Conservation (phyloP, 192 early-diverging fungal species). For the Allomyces javanicus region DNA sequence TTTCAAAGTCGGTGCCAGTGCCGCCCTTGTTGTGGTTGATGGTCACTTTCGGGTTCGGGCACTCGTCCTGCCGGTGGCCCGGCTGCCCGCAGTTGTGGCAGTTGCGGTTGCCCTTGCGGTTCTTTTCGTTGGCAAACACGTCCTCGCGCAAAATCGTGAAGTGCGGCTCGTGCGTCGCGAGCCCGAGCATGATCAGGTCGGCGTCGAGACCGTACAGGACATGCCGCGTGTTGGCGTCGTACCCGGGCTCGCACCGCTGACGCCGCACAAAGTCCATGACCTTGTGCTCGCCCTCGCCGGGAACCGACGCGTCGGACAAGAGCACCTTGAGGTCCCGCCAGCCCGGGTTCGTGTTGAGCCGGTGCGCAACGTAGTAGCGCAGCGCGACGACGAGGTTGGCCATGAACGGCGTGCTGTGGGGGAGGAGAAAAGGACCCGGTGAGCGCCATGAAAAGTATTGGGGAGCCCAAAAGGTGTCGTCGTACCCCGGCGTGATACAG, state of each 20-base stretch:
- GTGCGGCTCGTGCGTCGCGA: constrained; percentile 91
- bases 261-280: constrained; percentile 98
- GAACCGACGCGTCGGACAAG: constrained; percentile 81
- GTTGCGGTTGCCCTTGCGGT: constrained; percentile 7
- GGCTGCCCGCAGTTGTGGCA: constrained; percentile 33
- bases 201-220: constrained; percentile 96
- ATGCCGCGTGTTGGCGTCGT: constrained; percentile 75
- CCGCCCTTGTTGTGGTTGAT: constrained; percentile 5
- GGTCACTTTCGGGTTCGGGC: constrained; percentile 10
- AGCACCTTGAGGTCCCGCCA: constrained; percentile 84
- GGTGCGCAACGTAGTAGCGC: constrained; percentile 76
- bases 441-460: no score
- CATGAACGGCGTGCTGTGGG: constrained; percentile 83
- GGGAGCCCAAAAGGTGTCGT: not conserved
- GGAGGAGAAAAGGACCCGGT: not conserved
- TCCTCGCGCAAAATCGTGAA: constrained; percentile 93
- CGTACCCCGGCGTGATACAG: constrained; percentile 75
- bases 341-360: constrained; percentile 66
- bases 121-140: constrained; percentile 56
- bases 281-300: constrained; percentile 98
- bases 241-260: constrained; percentile 54
- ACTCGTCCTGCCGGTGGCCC: constrained; percentile 20
- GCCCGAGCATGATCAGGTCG: constrained; percentile 90
- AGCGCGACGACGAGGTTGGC: constrained; percentile 62
- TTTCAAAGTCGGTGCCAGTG: constrained; percentile 2